phyloP scores from a whole-genome alignment of 208 protist genomes.

The Leishmania aethiopica region DNA sequence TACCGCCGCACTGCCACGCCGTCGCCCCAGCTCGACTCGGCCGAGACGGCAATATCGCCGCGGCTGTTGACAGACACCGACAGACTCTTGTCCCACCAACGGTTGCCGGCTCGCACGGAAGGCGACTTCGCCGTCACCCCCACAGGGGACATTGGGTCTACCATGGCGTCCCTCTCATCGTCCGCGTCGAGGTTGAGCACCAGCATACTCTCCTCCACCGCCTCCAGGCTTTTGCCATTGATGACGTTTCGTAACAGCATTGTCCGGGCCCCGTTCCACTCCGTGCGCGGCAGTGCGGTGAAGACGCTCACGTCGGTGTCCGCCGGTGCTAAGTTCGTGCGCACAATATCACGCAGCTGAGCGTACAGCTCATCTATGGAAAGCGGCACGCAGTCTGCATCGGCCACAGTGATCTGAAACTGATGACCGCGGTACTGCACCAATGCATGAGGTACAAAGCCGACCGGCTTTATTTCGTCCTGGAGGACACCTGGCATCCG shows the following conservation, averaged over 20 bases:
- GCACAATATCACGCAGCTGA: constrained; percentile 67
- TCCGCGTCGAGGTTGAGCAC: constrained; percentile 81
- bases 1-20: constrained; percentile 69
- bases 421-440: constrained; percentile 77
- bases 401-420: constrained; percentile 76
- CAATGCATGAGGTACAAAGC: constrained; percentile 72
- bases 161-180: constrained; percentile 33
- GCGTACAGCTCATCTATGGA: constrained; percentile 81
- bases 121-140: constrained; percentile 35
- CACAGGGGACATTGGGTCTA: constrained; percentile 42
- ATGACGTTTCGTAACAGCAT: constrained; percentile 50
- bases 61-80: constrained; percentile 65
- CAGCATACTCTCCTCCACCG: constrained; percentile 84
- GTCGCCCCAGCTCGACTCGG: constrained; percentile 85
- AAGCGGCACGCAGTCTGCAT: constrained; percentile 65
- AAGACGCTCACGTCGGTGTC: constrained; percentile 62
- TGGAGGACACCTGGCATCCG: constrained; percentile 77
- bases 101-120: constrained; percentile 45
- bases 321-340: constrained; percentile 34
- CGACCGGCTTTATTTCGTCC: constrained; percentile 74
- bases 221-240: constrained; percentile 68
- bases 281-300: constrained; percentile 60
- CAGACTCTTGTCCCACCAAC: constrained; percentile 92
- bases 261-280: constrained; percentile 69
- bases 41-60: constrained; percentile 62